Percentiles rank a stretch among this genome's conserved stretches.
Evolutionary conservation across 202 grass and related monocot genomes (phyloP).

Genomic region (Panicum hallii): DNA sequence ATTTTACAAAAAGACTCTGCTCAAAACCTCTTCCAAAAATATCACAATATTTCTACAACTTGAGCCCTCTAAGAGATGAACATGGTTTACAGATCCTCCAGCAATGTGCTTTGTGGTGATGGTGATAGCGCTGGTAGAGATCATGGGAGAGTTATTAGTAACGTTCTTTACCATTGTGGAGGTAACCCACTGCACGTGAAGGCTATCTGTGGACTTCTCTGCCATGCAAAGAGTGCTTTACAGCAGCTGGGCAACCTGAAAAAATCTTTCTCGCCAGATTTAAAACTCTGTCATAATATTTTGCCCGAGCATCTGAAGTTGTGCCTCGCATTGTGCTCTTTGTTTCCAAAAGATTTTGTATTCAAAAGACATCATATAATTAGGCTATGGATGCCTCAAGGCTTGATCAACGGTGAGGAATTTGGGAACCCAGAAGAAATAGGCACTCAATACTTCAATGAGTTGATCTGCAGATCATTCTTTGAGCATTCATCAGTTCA

Average conservation of each 20-base stretch:
- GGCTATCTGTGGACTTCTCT: neutral
- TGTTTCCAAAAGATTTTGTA: slow-evolving; percentile 24
- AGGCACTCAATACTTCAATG: neutral
- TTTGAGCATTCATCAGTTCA: slow-evolving; percentile 2
- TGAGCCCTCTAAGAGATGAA: neutral
- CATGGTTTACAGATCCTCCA: neutral
- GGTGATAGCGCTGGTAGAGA: neutral
- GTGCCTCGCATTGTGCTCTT: neutral
- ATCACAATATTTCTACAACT: neutral
- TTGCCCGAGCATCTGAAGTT: slow-evolving; percentile 15
- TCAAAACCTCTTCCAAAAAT: neutral
- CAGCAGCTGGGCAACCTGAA: neutral
- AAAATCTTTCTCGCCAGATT: neutral
- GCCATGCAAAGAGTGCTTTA: neutral
- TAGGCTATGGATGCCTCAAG: slow-evolving; percentile 22
- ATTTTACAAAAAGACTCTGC: neutral
- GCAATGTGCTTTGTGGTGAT: neutral
- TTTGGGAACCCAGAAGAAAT: neutral
- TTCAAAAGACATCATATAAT: neutral
- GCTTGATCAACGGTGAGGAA: neutral
- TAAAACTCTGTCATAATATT: neutral
- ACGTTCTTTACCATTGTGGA: neutral
- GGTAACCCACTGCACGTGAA: neutral
- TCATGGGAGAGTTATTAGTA: neutral
- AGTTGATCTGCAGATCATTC: slow-evolving; percentile 22